A percentile compares a stretch with the other conserved stretches of the same genome.
Conservation (phyloP, 2,329 filamentous ascomycete species). For the Calonectria hongkongensis region DNA sequence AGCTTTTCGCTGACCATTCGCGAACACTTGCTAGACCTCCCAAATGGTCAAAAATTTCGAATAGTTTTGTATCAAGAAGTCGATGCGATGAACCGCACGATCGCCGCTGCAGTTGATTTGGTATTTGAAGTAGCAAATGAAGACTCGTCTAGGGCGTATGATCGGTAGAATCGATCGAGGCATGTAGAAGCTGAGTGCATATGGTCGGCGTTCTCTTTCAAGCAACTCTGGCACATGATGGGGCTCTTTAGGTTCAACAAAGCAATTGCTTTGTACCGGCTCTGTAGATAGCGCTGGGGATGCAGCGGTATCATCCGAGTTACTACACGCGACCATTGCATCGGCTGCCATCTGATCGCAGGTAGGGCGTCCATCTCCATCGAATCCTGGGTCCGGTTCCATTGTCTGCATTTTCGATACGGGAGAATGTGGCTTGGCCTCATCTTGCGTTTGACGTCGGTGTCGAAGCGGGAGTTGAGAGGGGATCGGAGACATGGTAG, state of each 20-base stretch:
- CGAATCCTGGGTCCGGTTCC: not conserved
- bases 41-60: slow-evolving; percentile 23
- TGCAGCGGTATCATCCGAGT: not conserved
- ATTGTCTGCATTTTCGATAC: not conserved
- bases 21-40: slow-evolving; percentile 33
- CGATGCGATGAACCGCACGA: slow-evolving; percentile 14
- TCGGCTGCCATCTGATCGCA: not conserved
- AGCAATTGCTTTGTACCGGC: not conserved
- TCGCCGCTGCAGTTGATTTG: slow-evolving; percentile 26
- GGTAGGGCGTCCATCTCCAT: too few relatives aligned
- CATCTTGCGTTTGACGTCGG: not conserved
- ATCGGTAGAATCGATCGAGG: slow-evolving; percentile 17
- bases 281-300: not conserved
- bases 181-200: slow-evolving; percentile 10
- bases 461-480: not conserved
- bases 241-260: not conserved
- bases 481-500: slow-evolving; percentile 24
- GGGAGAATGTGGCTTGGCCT: not conserved
- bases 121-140: not conserved
- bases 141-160: not conserved
- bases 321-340: not conserved
- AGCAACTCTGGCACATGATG: not conserved
- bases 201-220: slow-evolving; percentile 31
- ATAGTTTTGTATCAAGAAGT: not conserved
- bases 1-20: not conserved